A percentile compares a stretch with the other conserved stretches of the same genome.
Evolutionary conservation across 192 early-diverging fungal species (phyloP).

Genomic region (Thamnidium elegans): DNA sequence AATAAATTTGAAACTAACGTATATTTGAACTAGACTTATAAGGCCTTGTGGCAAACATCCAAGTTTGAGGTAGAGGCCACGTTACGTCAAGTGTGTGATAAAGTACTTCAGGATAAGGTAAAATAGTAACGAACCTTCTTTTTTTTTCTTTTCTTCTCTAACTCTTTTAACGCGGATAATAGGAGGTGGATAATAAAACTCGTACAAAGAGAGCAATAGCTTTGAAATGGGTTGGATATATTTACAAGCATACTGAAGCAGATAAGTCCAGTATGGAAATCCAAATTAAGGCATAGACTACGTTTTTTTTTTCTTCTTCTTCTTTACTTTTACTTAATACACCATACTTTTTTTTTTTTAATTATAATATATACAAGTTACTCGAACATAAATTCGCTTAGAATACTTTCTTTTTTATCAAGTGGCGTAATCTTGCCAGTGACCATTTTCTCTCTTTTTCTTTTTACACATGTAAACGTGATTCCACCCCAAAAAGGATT

Average conservation of each 20-base stretch:
- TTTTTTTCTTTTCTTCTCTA: background rate
- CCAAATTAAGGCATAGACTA: constrained; percentile 11
- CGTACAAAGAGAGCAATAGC: constrained; percentile 36
- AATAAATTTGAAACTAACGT: background rate
- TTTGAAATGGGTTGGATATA: constrained; percentile 34
- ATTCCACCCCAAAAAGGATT: too few species aligned
- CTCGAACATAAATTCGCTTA: too few species aligned
- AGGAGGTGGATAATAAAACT: constrained; percentile 20
- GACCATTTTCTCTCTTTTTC: too few species aligned
- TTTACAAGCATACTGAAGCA: constrained; percentile 38
- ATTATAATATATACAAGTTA: too few species aligned
- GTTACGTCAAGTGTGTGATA: constrained; percentile 36
- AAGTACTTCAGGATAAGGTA: constrained; percentile 34
- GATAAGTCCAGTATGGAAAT: constrained; percentile 32
- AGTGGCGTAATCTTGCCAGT: too few species aligned
- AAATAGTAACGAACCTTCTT: background rate
- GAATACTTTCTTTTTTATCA: too few species aligned
- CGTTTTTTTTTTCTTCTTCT: background rate
- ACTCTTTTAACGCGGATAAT: background rate
- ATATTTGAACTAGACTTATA: constrained; percentile 18
- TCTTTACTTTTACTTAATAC: background rate
- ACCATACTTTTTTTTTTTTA: too few species aligned
- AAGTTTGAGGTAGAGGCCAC: constrained; percentile 40
- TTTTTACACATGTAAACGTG: too few species aligned
- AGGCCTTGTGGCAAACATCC: constrained; percentile 40